A percentile compares a stretch with the other conserved stretches of the same genome.
These are phyloP conservation scores for Melastoma malabathricum DNA, from an alignment of 345 rosid species.

Conservation along the genomic window DNA sequence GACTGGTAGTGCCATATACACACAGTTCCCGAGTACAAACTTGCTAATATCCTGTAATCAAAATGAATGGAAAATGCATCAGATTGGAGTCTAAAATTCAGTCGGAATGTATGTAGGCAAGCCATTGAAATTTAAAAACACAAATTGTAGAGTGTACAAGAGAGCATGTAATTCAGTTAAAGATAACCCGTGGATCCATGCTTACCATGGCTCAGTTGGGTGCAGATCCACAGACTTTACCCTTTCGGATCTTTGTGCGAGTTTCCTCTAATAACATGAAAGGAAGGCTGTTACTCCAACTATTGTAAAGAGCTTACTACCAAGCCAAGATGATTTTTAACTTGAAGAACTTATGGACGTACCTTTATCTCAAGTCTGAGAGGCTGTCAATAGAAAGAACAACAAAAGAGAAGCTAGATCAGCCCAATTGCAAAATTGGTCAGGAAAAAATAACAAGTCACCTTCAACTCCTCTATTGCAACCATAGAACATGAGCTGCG, in stretches of 20 bases:
- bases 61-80: neutral
- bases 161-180: neutral
- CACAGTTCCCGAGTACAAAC: conserved; percentile 41
- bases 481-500: no score
- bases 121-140: neutral
- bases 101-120: neutral
- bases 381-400: conserved; percentile 18
- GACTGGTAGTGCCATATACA: conserved; percentile 54
- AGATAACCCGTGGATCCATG: neutral
- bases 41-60: conserved; percentile 35
- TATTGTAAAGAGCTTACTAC: neutral
- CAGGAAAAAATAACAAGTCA: no score
- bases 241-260: conserved; percentile 43
- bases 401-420: neutral
- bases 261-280: conserved; percentile 25
- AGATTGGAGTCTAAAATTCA: neutral
- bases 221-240: conserved; percentile 46
- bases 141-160: neutral
- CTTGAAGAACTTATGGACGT: neutral
- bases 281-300: neutral
- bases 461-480: no score
- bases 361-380: conserved; percentile 52
- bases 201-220: conserved; percentile 44
- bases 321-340: neutral
- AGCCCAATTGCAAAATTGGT: conserved; percentile 5